These are phyloP conservation scores for Pseudohalonectria lignicola DNA, from an alignment of 2,329 filamentous ascomycete genomes.

Conservation along the genomic window DNA sequence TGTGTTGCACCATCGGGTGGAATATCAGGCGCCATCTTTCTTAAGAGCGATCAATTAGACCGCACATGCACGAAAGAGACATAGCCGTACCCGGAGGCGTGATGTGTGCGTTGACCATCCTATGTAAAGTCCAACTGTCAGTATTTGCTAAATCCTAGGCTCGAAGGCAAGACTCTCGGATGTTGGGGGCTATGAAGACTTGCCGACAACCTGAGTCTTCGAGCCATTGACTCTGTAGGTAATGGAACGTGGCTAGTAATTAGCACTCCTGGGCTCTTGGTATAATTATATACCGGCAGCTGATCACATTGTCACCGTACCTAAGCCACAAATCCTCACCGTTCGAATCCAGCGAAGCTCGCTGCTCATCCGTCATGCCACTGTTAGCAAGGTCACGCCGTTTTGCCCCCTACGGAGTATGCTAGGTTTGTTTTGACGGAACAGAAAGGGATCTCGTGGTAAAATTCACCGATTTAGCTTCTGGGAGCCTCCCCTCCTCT, in stretches of 20 bases:
- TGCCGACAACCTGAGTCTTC: constrained; percentile 19
- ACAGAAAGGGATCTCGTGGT: too few species aligned
- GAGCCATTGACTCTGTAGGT: constrained; percentile 19
- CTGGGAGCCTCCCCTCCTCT: too few species aligned
- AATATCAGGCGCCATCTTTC: too few species aligned
- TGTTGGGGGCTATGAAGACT: not conserved
- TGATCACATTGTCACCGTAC: constrained; percentile 6
- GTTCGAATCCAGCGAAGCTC: constrained; percentile 12
- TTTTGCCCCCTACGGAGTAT: constrained; percentile 15
- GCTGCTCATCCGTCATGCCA: constrained; percentile 18
- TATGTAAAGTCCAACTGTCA: too few species aligned
- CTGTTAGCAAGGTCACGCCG: constrained; percentile 20
- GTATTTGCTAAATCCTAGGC: too few species aligned
- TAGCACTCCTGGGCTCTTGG: too few species aligned
- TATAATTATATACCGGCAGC: too few species aligned
- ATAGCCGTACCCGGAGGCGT: constrained; percentile 16
- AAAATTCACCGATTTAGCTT: too few species aligned
- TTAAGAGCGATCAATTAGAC: too few species aligned
- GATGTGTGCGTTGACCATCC: constrained; percentile 15
- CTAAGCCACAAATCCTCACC: constrained; percentile 17
- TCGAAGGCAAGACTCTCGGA: too few species aligned
- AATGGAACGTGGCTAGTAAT: not conserved
- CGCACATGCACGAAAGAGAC: too few species aligned
- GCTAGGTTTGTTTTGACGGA: constrained; percentile 16
- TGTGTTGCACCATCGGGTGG: too few species aligned